phyloP scores from a whole-genome alignment of 1,284 basidiomycete species.

The Sphaerobolus stellatus region DNA sequence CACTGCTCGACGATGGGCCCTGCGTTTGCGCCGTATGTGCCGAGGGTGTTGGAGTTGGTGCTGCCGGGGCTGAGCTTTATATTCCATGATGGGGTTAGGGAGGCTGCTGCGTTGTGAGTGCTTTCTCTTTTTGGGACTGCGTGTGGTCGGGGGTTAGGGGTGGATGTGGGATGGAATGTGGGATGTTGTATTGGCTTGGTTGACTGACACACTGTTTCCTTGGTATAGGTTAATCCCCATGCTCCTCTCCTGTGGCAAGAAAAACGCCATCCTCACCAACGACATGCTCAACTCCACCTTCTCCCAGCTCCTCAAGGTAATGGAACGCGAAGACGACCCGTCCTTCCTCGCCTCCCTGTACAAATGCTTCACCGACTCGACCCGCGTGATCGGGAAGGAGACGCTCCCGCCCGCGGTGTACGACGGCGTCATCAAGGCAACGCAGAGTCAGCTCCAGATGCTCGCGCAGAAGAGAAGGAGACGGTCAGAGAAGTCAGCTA shows the following conservation, averaged over 20 bases:
- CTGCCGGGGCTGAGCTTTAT: conserved; percentile 70
- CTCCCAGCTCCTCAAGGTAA: conserved; percentile 63
- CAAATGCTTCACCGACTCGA: conserved; percentile 69
- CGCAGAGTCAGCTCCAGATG: conserved; percentile 63
- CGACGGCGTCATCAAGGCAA: conserved; percentile 58
- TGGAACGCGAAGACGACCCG: conserved; percentile 65
- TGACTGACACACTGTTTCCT: too few species aligned
- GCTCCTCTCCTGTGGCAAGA: conserved; percentile 69
- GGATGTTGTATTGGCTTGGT: background rate
- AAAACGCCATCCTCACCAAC: conserved; percentile 63
- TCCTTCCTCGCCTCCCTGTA: conserved; percentile 77
- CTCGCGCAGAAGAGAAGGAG: conserved; percentile 65
- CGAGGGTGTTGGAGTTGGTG: conserved; percentile 68
- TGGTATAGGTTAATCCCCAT: conserved; percentile 77
- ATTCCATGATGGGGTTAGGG: conserved; percentile 81
- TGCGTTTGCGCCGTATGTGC: conserved; percentile 71
- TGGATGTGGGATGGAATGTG: background rate
- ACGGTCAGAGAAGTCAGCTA: conserved; percentile 41
- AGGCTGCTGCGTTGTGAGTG: conserved; percentile 71
- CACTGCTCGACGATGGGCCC: conserved; percentile 71
- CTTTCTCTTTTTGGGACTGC: background rate
- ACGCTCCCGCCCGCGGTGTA: conserved; percentile 53
- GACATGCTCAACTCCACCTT: conserved; percentile 72
- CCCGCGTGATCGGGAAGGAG: conserved; percentile 55
- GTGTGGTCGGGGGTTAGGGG: too few species aligned